Evolutionary conservation across 2,329 filamentous ascomycete genomes (phyloP), one percentile per base, ranked within the genome.

Genomic region (Cercospora sp.): DNA sequence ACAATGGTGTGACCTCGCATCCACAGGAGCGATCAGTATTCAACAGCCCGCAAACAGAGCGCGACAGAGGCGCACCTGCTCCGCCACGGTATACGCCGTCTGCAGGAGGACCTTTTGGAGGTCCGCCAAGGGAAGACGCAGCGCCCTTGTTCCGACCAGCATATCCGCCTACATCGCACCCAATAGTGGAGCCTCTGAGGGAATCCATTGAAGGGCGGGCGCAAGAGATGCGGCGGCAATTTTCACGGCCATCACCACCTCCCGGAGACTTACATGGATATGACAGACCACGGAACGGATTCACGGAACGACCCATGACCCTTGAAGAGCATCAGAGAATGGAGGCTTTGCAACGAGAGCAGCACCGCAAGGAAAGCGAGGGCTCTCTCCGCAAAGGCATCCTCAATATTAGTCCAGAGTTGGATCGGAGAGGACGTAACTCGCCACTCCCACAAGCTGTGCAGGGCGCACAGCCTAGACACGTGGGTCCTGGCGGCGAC

Each of bases 391-490:
- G 75, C 45, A 85, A 91, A 69, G 89, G 87, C 43, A 84, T 97
- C 53, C 83, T 97, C n/a, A 89, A 88, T 3, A 86, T 97, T 10
- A 85, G 86, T 53, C 81, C 84, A 13, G 92, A 96, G 74, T 90
- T 92, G 66, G 89, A 90, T 68, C 93, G 93, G 76, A 89, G 92
- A 63, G 94, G 94, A 1, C 89, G 94, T 60, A 86, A 93, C 45
- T 97, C 94, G 8, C 94, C 94, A 1, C 83, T 97, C 16, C 94
- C 94, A 0, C 94, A 97, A 79, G 94, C 94, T 24, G 94, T 97
- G 0, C 94, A 97, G 77, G 94, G 94, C 24, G 94, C 92, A 1
- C 94, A 97, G 78, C 88, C 90, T 16, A 91, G 93, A 74, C 87
- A 91, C 45, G 86, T 91, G 63, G 92, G 91, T 3, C 92, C 93